Conservation (phyloP, 768 basidiomycete species). For the Boletellus sp. region DNA sequence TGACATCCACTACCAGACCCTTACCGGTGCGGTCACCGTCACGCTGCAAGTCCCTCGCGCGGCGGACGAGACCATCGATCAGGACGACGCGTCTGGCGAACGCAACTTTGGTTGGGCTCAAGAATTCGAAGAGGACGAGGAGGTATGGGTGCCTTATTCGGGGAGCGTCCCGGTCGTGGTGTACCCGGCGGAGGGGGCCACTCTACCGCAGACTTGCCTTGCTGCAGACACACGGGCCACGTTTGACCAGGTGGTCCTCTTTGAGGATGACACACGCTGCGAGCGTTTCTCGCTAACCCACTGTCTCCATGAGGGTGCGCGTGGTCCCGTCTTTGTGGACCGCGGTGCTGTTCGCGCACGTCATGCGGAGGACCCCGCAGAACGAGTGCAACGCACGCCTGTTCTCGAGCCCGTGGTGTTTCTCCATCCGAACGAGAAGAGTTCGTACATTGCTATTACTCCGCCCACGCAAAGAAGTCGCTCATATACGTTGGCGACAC, state of each 20-base stretch:
- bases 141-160: constrained; percentile 17
- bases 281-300: constrained; percentile 3
- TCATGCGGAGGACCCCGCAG: constrained; percentile 1
- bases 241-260: constrained; percentile 5
- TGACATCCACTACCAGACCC: constrained; percentile 11
- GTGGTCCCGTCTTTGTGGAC: constrained; percentile 19
- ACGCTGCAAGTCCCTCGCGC: not conserved
- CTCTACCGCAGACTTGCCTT: not conserved
- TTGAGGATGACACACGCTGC: not conserved
- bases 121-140: constrained; percentile 15
- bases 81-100: constrained; percentile 2
- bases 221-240: not conserved
- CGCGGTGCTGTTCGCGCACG: not conserved
- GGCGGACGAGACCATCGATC: not conserved
- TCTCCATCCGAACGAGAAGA: constrained; percentile 17
- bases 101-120: not conserved
- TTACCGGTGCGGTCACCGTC: constrained; percentile 8
- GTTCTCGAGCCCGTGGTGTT: constrained; percentile 3
- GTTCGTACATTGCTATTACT: constrained; percentile 9
- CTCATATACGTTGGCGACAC: constrained; percentile 22
- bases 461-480: rapidly evolving
- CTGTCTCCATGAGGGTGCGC: constrained; percentile 18
- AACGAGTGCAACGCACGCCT: constrained; percentile 5
- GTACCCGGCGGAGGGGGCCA: not conserved
- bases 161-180: constrained; percentile 3